Percentiles rank a stretch among this genome's conserved stretches.
Evolutionary conservation across 225 moss, liverwort and hornwort species (phyloP).

Genomic region (Marchantia polymorpha): DNA sequence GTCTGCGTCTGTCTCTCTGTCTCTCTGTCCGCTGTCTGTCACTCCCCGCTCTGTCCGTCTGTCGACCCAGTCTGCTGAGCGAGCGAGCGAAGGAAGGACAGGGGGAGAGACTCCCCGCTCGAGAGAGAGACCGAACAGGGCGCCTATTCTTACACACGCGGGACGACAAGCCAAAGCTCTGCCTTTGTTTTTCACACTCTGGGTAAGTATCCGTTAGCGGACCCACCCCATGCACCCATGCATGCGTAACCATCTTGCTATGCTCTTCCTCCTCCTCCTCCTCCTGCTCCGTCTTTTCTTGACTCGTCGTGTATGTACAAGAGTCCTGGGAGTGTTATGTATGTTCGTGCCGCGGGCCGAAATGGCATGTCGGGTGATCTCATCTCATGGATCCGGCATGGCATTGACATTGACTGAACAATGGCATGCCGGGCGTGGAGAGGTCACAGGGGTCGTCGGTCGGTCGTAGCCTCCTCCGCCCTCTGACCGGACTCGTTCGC

Average conservation of each 20-base stretch:
- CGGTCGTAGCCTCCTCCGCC: too few species aligned
- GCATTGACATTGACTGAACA: constrained; percentile 3
- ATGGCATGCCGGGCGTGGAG: neutral
- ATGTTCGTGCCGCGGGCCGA: neutral
- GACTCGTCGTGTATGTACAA: neutral
- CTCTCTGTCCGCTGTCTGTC: too few species aligned
- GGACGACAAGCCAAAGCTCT: neutral
- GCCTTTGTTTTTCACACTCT: neutral
- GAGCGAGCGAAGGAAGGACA: neutral
- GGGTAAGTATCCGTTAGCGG: constrained; percentile 14
- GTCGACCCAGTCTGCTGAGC: neutral
- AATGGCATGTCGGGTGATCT: neutral
- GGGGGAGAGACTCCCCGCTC: neutral
- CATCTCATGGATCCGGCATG: constrained; percentile 1
- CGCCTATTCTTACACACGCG: neutral
- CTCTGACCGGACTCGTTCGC: neutral
- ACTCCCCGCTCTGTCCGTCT: neutral
- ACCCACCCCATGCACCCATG: neutral
- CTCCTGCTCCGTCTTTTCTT: neutral
- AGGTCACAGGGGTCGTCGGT: neutral
- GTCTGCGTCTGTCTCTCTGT: neutral
- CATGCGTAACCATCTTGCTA: neutral
- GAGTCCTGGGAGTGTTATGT: neutral
- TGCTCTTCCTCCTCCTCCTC: neutral
- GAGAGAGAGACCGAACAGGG: neutral